phyloP scores from a whole-genome alignment of 2,329 filamentous ascomycete species.

The Botrytis cinerea region DNA sequence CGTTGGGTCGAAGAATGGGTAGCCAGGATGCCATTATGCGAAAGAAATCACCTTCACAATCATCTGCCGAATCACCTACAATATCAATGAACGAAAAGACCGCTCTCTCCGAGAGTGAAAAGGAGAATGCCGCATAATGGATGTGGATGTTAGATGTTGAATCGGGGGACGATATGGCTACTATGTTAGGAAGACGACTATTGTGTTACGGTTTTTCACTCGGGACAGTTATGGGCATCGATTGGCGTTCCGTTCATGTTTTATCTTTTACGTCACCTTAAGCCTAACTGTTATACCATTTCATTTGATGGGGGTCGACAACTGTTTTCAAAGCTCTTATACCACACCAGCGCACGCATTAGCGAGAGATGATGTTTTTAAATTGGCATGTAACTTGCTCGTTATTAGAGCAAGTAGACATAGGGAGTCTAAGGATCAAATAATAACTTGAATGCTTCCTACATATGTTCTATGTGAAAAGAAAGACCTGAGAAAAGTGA shows the following conservation, averaged over 20 bases:
- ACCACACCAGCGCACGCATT: constrained; percentile 20
- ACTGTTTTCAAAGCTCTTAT: constrained; percentile 22
- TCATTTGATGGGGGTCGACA: constrained; percentile 16
- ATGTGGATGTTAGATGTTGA: neutral
- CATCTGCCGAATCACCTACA: constrained; percentile 11
- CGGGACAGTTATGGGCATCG: constrained; percentile 22
- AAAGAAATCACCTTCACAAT: constrained; percentile 23
- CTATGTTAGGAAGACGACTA: constrained; percentile 1
- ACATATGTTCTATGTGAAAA: neutral
- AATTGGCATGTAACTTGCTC: constrained; percentile 11
- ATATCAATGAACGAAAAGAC: constrained; percentile 12
- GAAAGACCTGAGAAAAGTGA: neutral
- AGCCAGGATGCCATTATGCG: constrained; percentile 70
- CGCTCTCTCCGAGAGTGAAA: neutral
- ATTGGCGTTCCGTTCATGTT: constrained; percentile 23
- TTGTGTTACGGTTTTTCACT: constrained; percentile 9
- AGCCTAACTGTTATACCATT: constrained; percentile 21
- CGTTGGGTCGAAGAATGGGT: constrained; percentile 67
- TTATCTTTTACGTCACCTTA: constrained; percentile 16
- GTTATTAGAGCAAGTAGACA: constrained; percentile 7
- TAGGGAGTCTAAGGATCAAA: constrained; percentile 11
- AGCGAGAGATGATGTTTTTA: constrained; percentile 13
- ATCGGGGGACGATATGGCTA: constrained; percentile 12
- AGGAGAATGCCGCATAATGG: constrained; percentile 9
- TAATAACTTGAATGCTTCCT: neutral